Evolutionary conservation across 345 rosid species (phyloP).

Genomic region (Psidium friedrichsthalianum): DNA sequence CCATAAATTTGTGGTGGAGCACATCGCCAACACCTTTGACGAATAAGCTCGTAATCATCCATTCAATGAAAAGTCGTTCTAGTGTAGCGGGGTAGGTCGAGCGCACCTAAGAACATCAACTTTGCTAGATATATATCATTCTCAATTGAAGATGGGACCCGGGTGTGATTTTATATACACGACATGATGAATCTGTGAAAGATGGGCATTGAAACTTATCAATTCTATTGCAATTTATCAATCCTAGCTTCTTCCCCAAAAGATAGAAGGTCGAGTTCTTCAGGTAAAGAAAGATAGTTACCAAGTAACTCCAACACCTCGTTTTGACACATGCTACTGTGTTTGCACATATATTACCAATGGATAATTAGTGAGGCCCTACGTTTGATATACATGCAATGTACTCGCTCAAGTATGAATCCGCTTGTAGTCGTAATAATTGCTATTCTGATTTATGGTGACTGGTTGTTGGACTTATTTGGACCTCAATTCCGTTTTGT

Average conservation of each 20-base stretch:
- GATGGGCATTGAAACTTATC: not conserved
- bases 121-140: not conserved
- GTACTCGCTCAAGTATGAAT: not conserved
- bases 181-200: not conserved
- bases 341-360: not conserved
- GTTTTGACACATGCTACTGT: not conserved
- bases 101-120: not conserved
- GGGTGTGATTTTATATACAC: not conserved
- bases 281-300: not conserved
- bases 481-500: not conserved
- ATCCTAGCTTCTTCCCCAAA: not conserved
- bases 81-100: not conserved
- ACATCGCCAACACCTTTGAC: not conserved
- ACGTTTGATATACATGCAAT: not conserved
- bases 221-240: too few species aligned
- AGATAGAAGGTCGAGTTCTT: not conserved
- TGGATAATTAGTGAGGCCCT: not conserved
- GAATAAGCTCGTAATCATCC: not conserved
- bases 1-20: not conserved
- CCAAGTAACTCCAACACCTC: not conserved
- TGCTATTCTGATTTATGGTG: not conserved
- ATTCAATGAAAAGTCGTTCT: not conserved
- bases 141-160: not conserved
- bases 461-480: not conserved
- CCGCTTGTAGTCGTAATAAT: not conserved